Evolutionary conservation across 148 eudicot genomes (phyloP), one percentile per base, ranked within the genome.

Genomic region (Pouteria glomerata): DNA sequence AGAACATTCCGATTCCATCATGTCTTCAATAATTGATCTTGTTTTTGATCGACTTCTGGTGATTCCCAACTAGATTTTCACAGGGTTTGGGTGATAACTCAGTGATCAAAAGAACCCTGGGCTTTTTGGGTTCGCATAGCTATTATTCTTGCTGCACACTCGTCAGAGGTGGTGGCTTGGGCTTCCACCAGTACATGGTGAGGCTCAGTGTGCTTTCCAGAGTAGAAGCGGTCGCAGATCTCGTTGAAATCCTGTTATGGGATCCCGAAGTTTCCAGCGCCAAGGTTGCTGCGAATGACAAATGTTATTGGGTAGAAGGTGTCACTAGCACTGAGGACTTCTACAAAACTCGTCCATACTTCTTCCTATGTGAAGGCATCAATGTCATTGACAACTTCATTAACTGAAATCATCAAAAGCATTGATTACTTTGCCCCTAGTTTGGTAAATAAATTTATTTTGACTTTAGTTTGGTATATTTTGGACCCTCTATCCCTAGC

Each of bases 1-100:
- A 91, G 57, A 84, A 87, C 2, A 91, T 84, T 66, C 89, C 97
- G 58, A 91, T 85, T 70, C 87, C 88, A 63, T 91, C 94, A 8
- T 85, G 47, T 78, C 97, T 77, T 73, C 97, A 91, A 31, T 91
- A 91, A 75, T 91, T 94, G 16, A 91, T 91, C 83, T 91, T 91
- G 62, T 91, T 91, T 86, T 89, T 89, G n/a, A 91, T 83, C 16
- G 94, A 79, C 60, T 87, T 91, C 76, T 89, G 89, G 75, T 89
- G 90, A 80, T 91, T 95, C 2, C 95, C 95, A 3, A 91, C 85
- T 0, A 89, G 86, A 51, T 87, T 87, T 68, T 91, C 94, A 70
- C 97, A 89, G 0, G 97, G 88, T 50, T 87, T 84, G 3, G 97
- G 97, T n/a, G 88, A 80, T 0, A 90, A 87, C 26, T 92, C 92